Evolutionary conservation across 116 monocot species (phyloP), one percentile per base, ranked within the genome.

Genomic region (Papilionanthe hybrid): DNA sequence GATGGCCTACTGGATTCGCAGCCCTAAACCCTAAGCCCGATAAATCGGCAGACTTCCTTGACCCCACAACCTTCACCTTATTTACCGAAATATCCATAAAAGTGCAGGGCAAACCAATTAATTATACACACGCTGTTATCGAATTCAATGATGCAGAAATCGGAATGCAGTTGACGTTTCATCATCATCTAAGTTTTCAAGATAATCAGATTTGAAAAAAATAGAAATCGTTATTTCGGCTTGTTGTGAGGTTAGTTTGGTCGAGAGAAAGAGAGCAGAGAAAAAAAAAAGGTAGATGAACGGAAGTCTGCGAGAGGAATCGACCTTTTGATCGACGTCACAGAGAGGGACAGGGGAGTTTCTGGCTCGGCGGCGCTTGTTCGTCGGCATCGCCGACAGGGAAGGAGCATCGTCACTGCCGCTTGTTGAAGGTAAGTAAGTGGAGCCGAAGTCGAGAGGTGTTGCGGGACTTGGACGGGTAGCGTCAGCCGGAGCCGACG

Each of bases 401-500:
- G 49, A 48, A n/a, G 65, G 17, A 25, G 48, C 45, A 5, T 68
- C 49, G 5, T 74, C 60, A 48, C 83, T 75, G n/a, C 48, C 63
- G 29, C 83, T 72, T 18, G 11, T 63, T 58, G 57, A 72, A 12
- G 73, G 73, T 9, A 44, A 2, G n/a, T 12, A 73, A 44, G 49
- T 17, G 42, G 22, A 9, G 42, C 23, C 18, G 44, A 75, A 81
- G 27, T 60, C 79, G 6, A 67, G 44, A 28, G 79, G 68, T 12
- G 75, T 79, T 60, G 48, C 10, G 9, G 76, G 68, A 48, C 79
- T 76, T 1, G 48, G 65, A 65, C 66, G 75, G 20, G 42, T 42
- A 57, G 0, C 22, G 13, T 19, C 42, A n/a, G 27, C 49, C 49
- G n/a, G 73, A 42, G 9, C 43, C 73, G 71, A 41, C n/a, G 73